phyloP scores from a whole-genome alignment of 176 grass and related monocot genomes.

The Cenchrus purpureus region DNA sequence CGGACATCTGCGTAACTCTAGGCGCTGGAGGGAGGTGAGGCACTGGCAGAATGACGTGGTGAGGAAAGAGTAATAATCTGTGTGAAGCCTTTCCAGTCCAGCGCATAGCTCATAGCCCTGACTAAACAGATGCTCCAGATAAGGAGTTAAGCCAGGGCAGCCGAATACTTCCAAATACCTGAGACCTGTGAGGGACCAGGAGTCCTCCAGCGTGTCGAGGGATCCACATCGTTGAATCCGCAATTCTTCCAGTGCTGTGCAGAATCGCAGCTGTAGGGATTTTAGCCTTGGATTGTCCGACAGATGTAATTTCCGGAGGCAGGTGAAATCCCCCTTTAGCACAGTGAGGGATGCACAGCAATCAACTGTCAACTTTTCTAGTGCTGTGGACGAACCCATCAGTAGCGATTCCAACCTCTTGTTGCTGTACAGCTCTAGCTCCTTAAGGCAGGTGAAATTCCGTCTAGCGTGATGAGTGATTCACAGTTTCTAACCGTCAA shows the following conservation, averaged over 20 bases:
- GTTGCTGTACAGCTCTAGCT: too few species aligned
- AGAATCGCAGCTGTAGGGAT: neutral
- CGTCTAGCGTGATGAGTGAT: too few species aligned
- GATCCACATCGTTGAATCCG: rapidly evolving
- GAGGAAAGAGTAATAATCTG: neutral
- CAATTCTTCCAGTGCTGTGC: neutral
- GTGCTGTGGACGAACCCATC: too few species aligned
- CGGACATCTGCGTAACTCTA: rapidly evolving
- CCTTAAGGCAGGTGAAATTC: neutral
- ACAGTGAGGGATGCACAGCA: neutral
- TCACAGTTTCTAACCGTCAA: too few species aligned
- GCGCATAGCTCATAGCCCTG: neutral
- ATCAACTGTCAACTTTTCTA: too few species aligned
- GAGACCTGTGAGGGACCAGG: neutral
- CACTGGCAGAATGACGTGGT: constrained; percentile 14
- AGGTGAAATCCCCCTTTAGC: constrained; percentile 17
- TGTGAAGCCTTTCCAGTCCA: neutral
- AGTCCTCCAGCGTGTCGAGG: neutral
- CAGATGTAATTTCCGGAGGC: neutral
- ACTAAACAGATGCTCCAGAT: neutral
- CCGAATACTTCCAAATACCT: rapidly evolving
- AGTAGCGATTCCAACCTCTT: too few species aligned
- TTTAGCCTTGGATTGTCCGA: rapidly evolving
- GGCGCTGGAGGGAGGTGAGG: constrained; percentile 11
- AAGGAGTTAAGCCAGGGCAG: neutral